These are phyloP conservation scores for Phialocephala sp. DNA, from an alignment of 2,329 filamentous ascomycete species.

Conservation along the genomic window DNA sequence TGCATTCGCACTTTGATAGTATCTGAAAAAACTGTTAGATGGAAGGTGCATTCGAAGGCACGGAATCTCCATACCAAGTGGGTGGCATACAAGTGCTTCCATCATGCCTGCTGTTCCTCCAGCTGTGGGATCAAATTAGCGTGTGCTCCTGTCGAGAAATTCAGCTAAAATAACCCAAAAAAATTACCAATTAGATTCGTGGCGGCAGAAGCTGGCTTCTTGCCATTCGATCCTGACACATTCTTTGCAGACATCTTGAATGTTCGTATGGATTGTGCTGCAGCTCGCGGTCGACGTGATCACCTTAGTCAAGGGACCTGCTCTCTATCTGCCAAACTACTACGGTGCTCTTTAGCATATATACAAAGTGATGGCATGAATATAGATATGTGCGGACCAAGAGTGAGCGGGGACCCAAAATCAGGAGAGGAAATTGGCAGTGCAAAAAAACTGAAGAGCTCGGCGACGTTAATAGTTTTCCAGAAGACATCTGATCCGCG, in stretches of 20 bases:
- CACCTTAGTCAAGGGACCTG: conserved; percentile 13
- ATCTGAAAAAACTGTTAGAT: conserved; percentile 55
- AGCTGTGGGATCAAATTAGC: conserved; percentile 57
- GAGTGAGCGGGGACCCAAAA: background rate
- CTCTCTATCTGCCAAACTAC: background rate
- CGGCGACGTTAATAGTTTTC: conserved; percentile 19
- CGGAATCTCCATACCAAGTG: conserved; percentile 67
- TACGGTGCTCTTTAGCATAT: background rate
- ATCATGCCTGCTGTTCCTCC: conserved; percentile 99
- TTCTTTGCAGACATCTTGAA: conserved; percentile 27
- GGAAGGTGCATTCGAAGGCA: too few species aligned
- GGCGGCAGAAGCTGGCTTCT: conserved; percentile 82
- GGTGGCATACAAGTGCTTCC: conserved; percentile 96
- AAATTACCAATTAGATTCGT: conserved; percentile 85
- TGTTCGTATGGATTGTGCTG: background rate
- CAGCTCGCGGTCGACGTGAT: background rate
- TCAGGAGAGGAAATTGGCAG: background rate
- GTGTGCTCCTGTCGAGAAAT: conserved; percentile 22
- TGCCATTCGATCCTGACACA: conserved; percentile 53
- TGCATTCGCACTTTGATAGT: conserved; percentile 99
- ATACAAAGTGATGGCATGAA: background rate
- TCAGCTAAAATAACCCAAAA: background rate
- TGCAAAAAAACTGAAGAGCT: conserved; percentile 15
- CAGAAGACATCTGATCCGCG: conserved; percentile 22
- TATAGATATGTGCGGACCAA: background rate